These are phyloP conservation scores for Penicillium sp. DNA, from an alignment of 2,329 filamentous ascomycete species.

Conservation along the genomic window DNA sequence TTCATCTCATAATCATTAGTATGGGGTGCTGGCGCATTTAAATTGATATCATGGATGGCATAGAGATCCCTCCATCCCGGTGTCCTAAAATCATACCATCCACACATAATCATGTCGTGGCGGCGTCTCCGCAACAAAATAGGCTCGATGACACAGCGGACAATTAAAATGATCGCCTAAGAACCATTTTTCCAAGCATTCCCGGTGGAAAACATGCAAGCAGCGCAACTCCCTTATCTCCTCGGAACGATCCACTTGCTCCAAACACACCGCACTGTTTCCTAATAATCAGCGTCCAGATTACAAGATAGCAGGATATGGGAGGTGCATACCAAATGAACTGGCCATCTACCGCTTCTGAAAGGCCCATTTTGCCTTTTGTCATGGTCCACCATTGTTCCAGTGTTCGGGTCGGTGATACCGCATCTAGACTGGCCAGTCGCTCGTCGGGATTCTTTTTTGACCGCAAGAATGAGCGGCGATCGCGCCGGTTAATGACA, in stretches of 20 bases:
- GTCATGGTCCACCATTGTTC: constrained; percentile 39
- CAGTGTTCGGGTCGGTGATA: constrained; percentile 36
- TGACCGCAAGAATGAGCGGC: constrained; percentile 16
- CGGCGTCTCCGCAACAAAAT: constrained; percentile 33
- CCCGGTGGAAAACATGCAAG: constrained; percentile 41
- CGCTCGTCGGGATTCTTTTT: constrained; percentile 30
- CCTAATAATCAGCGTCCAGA: background rate
- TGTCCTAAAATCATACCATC: constrained; percentile 31
- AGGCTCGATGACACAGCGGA: constrained; percentile 38
- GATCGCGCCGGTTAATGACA: constrained; percentile 35
- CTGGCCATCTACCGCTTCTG: constrained; percentile 35
- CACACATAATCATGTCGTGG: constrained; percentile 36
- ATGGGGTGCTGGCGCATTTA: background rate
- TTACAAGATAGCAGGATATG: background rate
- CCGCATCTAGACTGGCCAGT: constrained; percentile 36
- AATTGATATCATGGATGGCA: background rate
- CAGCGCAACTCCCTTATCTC: constrained; percentile 41
- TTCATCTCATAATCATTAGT: constrained; percentile 9
- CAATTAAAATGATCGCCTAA: constrained; percentile 41
- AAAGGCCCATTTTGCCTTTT: constrained; percentile 32
- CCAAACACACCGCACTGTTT: constrained; percentile 39
- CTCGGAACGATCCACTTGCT: constrained; percentile 35
- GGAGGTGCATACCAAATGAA: constrained; percentile 37
- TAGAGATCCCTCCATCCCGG: background rate
- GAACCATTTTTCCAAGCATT: constrained; percentile 43